These are phyloP conservation scores for Microdochium trichocladiopsis DNA, from an alignment of 2,329 filamentous ascomycete species.

Conservation along the genomic window DNA sequence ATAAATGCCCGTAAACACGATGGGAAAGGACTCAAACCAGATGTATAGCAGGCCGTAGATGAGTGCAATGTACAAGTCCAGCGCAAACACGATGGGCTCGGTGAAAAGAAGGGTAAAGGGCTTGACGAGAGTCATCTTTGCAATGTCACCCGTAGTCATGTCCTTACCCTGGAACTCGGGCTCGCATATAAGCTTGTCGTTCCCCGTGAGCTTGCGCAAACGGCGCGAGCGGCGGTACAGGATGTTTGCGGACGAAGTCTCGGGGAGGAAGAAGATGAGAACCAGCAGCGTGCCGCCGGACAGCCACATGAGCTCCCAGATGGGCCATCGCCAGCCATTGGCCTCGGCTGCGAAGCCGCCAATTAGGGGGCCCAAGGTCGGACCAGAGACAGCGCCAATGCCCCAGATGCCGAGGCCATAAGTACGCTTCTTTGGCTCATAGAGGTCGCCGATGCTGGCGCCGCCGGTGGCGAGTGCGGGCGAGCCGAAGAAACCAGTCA, in stretches of 20 bases:
- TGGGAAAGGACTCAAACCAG: constrained; percentile 48
- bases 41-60: constrained; percentile 39
- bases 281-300: constrained; percentile 30
- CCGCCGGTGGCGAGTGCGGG: constrained; percentile 19
- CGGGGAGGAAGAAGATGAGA: constrained; percentile 44
- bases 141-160: constrained; percentile 30
- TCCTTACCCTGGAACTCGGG: constrained; percentile 39
- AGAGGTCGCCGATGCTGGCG: constrained; percentile 18
- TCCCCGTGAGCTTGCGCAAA: constrained; percentile 27
- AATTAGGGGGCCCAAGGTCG: constrained; percentile 40
- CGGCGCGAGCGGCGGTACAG: constrained; percentile 43
- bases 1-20: constrained; percentile 43
- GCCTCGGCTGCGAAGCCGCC: constrained; percentile 35
- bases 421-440: constrained; percentile 26
- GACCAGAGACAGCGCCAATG: constrained; percentile 28
- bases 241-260: constrained; percentile 45
- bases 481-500: constrained; percentile 38
- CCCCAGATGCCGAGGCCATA: constrained; percentile 38
- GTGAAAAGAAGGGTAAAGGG: constrained; percentile 29
- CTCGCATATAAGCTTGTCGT: constrained; percentile 41
- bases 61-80: constrained; percentile 40
- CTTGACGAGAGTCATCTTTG: constrained; percentile 37
- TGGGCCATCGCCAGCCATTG: constrained; percentile 39
- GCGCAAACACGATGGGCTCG: constrained; percentile 44
- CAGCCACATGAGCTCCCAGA: constrained; percentile 41